Percentiles rank a stretch among this genome's conserved stretches.
Conservation (phyloP, 2,329 filamentous ascomycete species). For the Stachybotrys chlorohalonatus region DNA sequence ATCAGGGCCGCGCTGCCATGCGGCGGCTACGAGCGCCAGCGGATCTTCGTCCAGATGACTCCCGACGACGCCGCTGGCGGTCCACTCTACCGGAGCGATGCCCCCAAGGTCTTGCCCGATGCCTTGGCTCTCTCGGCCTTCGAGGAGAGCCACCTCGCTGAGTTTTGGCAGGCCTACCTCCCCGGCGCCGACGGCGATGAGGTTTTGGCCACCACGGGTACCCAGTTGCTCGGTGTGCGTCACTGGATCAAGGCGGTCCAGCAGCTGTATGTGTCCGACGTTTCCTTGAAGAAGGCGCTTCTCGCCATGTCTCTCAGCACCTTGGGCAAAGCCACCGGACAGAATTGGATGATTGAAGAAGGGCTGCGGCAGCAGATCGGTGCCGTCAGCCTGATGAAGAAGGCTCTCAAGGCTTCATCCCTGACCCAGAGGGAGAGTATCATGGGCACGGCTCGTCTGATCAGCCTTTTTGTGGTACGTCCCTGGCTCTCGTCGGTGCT, state of each 20-base stretch:
- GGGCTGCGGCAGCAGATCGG: neutral
- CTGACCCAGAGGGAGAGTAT: neutral
- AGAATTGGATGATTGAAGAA: neutral
- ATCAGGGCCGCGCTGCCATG: neutral
- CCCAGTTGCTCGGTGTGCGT: neutral
- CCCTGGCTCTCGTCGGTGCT: neutral
- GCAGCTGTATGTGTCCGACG: neutral
- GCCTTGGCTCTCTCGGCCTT: neutral
- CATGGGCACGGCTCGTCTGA: neutral
- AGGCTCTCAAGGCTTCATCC: neutral
- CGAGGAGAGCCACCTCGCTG: neutral
- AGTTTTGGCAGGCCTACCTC: neutral
- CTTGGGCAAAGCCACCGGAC: neutral
- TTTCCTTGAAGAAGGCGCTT: neutral
- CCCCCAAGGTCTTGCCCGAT: neutral
- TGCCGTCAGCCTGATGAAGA: neutral
- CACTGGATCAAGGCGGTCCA: neutral
- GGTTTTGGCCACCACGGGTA: neutral
- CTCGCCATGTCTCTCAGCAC: neutral
- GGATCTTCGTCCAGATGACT: conserved; percentile 18
- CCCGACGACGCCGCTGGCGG: conserved; percentile 7
- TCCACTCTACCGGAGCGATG: conserved; percentile 1
- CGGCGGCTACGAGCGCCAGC: conserved; percentile 12
- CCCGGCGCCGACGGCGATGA: neutral
- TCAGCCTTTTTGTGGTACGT: neutral